Evolutionary conservation across 1,284 basidiomycete genomes (phyloP).

Genomic region (Pascua guehoae): DNA sequence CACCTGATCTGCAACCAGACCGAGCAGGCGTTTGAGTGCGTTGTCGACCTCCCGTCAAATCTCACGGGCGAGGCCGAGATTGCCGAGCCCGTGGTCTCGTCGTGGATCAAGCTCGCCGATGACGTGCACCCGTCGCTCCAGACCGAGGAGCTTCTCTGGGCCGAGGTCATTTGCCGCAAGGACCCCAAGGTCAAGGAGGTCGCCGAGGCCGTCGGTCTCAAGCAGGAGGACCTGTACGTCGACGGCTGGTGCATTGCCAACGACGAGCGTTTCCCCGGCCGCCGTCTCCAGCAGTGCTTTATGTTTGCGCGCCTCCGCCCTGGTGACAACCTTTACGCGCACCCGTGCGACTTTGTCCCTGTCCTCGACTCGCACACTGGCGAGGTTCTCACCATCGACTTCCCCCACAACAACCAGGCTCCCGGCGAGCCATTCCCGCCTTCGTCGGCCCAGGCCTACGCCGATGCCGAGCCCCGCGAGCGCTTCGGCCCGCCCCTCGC

Average conservation of each 20-base stretch:
- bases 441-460: constrained; percentile 31
- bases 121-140: constrained; percentile 51
- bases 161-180: constrained; percentile 49
- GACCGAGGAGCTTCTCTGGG: constrained; percentile 52
- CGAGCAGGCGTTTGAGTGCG: constrained; percentile 44
- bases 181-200: constrained; percentile 46
- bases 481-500: constrained; percentile 49
- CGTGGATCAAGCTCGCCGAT: constrained; percentile 43
- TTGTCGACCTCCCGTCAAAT: constrained; percentile 47
- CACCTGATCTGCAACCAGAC: constrained; percentile 47
- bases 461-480: constrained; percentile 24
- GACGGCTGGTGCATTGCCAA: constrained; percentile 53
- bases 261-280: constrained; percentile 50
- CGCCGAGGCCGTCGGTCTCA: constrained; percentile 49
- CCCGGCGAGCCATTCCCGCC: constrained; percentile 21
- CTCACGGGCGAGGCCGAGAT: constrained; percentile 17
- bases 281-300: constrained; percentile 50
- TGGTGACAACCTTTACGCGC: constrained; percentile 50
- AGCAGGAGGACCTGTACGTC: constrained; percentile 45
- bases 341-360: constrained; percentile 51
- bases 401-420: constrained; percentile 30
- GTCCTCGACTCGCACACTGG: constrained; percentile 43
- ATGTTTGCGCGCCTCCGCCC: constrained; percentile 48
- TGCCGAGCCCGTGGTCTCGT: constrained; percentile 29
- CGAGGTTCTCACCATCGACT: constrained; percentile 50